These are phyloP conservation scores for Globisporangium radiosum DNA, from an alignment of 352 stramenopile species.

Conservation along the genomic window DNA sequence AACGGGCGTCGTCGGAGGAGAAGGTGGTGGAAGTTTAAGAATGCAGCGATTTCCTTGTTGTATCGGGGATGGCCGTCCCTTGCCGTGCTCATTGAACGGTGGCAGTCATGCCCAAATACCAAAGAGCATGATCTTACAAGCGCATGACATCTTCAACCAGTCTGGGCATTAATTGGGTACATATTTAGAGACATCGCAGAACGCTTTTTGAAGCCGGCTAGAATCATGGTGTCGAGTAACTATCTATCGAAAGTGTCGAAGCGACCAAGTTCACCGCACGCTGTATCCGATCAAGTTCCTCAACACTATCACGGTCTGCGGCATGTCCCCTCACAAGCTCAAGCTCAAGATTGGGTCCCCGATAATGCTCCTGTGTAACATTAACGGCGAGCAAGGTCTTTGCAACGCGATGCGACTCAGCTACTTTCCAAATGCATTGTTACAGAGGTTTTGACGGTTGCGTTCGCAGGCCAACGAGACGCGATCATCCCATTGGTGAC, in stretches of 20 bases:
- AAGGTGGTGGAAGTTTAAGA: neutral
- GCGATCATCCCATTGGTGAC: conserved; percentile 18
- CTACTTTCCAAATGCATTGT: conserved; percentile 19
- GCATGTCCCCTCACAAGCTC: conserved; percentile 21
- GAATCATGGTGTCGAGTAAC: neutral
- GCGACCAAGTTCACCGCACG: neutral
- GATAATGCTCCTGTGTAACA: conserved; percentile 26
- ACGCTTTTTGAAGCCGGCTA: neutral
- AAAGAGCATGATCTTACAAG: neutral
- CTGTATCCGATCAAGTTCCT: conserved; percentile 3
- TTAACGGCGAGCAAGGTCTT: conserved; percentile 16
- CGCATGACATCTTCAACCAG: neutral
- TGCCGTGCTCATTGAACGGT: neutral
- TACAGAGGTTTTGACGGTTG: conserved; percentile 20
- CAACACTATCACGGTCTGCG: conserved; percentile 17
- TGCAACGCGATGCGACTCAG: conserved; percentile 19
- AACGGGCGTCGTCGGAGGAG: neutral
- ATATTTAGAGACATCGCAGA: conserved; percentile 1
- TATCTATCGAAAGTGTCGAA: neutral
- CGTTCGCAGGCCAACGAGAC: conserved; percentile 8
- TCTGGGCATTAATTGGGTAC: neutral
- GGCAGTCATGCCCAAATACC: neutral
- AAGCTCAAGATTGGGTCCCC: conserved; percentile 15
- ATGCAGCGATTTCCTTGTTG: neutral
- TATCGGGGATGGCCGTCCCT: no score